phyloP scores from a whole-genome alignment of 345 rosid genomes.

The Anastatica hierochuntica region DNA sequence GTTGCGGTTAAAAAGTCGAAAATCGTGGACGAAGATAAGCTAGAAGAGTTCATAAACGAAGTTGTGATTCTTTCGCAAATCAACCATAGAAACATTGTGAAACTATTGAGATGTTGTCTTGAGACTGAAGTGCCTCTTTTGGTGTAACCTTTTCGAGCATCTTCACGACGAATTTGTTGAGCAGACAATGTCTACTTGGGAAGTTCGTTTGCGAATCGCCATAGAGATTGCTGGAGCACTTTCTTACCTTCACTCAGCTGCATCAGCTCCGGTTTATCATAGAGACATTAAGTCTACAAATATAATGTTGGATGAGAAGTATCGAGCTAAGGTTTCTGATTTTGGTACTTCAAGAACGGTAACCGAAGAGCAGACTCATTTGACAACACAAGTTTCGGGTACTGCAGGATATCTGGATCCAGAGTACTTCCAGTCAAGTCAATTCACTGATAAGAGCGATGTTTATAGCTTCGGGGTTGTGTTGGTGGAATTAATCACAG shows the following conservation, averaged over 20 bases:
- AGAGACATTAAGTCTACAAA: not conserved
- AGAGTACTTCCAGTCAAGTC: not conserved
- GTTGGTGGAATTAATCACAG: not conserved
- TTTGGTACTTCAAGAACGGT: not conserved
- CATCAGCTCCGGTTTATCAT: not conserved
- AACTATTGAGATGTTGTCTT: not conserved
- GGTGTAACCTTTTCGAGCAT: not conserved
- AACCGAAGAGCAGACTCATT: not conserved
- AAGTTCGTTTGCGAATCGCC: not conserved
- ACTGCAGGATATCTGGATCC: not conserved
- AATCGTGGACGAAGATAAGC: too few species aligned
- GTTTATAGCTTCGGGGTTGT: not conserved
- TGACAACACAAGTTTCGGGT: not conserved
- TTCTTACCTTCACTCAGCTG: not conserved
- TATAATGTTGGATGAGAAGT: too few species aligned
- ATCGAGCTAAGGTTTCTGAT: not conserved
- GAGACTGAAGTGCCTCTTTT: not conserved
- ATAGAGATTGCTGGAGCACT: not conserved
- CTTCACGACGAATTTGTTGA: not conserved
- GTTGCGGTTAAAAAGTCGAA: too few species aligned
- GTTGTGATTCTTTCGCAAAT: not conserved
- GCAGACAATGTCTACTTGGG: not conserved
- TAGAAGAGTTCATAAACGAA: too few species aligned
- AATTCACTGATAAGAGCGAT: not conserved
- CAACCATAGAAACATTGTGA: not conserved